Conservation (phyloP, 768 basidiomycete species). For the Auricularia cornea region DNA sequence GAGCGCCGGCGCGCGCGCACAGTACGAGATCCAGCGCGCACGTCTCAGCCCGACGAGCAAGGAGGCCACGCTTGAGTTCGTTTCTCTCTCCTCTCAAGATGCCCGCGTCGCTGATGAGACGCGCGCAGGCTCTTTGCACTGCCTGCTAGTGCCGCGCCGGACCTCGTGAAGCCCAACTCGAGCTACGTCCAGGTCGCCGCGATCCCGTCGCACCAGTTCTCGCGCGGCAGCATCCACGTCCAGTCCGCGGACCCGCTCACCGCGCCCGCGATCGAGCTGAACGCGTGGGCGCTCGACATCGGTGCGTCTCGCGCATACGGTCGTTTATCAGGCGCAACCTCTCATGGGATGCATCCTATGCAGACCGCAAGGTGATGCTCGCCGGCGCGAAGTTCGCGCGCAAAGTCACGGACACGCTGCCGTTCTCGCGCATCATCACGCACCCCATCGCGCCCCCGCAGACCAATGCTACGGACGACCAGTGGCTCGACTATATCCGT, state of each 20-base stretch:
- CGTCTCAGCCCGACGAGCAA: background rate
- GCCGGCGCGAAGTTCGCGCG: slow-evolving; percentile 6
- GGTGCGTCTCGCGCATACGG: background rate
- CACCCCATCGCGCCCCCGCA: background rate
- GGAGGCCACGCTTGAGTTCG: background rate
- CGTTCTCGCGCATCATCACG: background rate
- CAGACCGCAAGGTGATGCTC: slow-evolving; percentile 15
- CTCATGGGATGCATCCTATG: background rate
- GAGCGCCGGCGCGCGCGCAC: background rate
- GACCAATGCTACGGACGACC: background rate
- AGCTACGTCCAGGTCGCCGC: slow-evolving; percentile 25
- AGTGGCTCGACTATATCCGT: background rate
- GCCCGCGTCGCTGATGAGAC: background rate
- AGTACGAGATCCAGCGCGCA: slow-evolving; percentile 3
- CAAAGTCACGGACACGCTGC: background rate
- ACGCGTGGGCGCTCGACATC: slow-evolving; percentile 24
- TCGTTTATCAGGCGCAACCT: background rate
- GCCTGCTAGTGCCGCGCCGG: background rate
- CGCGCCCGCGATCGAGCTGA: slow-evolving; percentile 39
- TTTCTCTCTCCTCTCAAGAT: background rate
- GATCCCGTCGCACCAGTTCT: slow-evolving; percentile 35
- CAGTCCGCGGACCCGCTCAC: slow-evolving; percentile 34
- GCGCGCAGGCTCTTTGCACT: background rate
- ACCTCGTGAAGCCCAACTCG: background rate
- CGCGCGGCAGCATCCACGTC: slow-evolving; percentile 42